phyloP scores from a whole-genome alignment of 371 early-diverging fungal genomes.

The Ecytonucleospora hepatopenaei region DNA sequence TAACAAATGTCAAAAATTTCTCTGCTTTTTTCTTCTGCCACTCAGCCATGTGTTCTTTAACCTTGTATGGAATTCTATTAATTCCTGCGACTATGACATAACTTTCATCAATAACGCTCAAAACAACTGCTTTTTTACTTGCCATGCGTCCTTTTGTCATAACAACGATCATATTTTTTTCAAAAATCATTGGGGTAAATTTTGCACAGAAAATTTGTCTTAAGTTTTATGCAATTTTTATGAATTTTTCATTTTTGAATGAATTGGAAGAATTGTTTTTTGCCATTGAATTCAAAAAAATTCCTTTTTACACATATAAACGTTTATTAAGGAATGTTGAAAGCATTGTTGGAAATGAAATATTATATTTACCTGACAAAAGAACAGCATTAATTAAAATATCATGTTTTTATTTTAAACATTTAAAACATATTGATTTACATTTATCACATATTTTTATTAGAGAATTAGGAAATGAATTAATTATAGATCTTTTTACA shows the following conservation, averaged over 20 bases:
- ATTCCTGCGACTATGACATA: constrained; percentile 47
- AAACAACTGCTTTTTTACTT: constrained; percentile 50
- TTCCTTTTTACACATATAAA: no score
- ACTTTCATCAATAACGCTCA: constrained; percentile 36
- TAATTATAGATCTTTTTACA: neutral
- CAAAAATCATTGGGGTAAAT: constrained; percentile 39
- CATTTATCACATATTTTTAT: neutral
- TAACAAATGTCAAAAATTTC: constrained; percentile 45
- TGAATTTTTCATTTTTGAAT: neutral
- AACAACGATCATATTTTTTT: constrained; percentile 42
- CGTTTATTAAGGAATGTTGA: no score
- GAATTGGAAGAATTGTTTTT: neutral
- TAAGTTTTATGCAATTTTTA: neutral
- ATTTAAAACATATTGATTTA: neutral
- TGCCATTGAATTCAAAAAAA: neutral
- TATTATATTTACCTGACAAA: neutral
- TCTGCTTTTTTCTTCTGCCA: constrained; percentile 40
- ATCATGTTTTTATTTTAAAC: constrained; percentile 2
- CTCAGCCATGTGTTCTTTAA: constrained; percentile 46
- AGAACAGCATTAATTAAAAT: neutral
- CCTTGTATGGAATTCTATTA: constrained; percentile 39
- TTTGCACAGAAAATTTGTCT: constrained; percentile 10
- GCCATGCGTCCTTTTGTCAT: constrained; percentile 49
- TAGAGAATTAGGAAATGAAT: neutral
- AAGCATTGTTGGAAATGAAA: neutral